Conservation (phyloP, 2,329 filamentous ascomycete genomes). For the Alternaria triticina region DNA sequence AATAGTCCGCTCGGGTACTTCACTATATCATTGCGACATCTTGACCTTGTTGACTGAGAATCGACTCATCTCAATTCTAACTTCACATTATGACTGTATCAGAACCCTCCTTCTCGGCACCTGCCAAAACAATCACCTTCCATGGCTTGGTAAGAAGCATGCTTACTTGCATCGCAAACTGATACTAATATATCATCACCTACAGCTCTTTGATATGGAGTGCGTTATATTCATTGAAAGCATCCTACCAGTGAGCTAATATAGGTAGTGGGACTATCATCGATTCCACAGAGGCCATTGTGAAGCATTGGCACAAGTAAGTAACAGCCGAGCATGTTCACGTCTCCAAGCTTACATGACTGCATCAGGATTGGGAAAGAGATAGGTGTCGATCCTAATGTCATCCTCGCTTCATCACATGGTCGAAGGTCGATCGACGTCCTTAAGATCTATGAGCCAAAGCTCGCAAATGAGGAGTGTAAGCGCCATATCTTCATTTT, state of each 20-base stretch:
- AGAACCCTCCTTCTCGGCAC: slow-evolving; percentile 50
- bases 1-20: background rate
- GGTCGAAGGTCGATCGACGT: slow-evolving; percentile 89
- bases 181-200: slow-evolving; percentile 14
- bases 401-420: slow-evolving; percentile 89
- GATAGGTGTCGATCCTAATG: slow-evolving; percentile 81
- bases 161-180: background rate
- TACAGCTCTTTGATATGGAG: slow-evolving; percentile 48
- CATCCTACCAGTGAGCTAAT: slow-evolving; percentile 7
- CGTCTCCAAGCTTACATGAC: slow-evolving; percentile 12
- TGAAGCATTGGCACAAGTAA: slow-evolving; percentile 77
- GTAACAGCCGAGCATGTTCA: slow-evolving; percentile 25
- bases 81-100: slow-evolving; percentile 37
- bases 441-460: slow-evolving; percentile 77
- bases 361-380: slow-evolving; percentile 73
- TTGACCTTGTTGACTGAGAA: background rate
- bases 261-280: slow-evolving; percentile 73
- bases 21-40: background rate
- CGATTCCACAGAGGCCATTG: slow-evolving; percentile 77
- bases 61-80: background rate
- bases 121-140: slow-evolving; percentile 49
- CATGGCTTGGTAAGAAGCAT: slow-evolving; percentile 49
- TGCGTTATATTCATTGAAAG: slow-evolving; percentile 9
- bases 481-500: slow-evolving; percentile 50
- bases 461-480: slow-evolving; percentile 94